phyloP scores from a whole-genome alignment of 2,329 filamentous ascomycete genomes.

The Cladosporium sp. region DNA sequence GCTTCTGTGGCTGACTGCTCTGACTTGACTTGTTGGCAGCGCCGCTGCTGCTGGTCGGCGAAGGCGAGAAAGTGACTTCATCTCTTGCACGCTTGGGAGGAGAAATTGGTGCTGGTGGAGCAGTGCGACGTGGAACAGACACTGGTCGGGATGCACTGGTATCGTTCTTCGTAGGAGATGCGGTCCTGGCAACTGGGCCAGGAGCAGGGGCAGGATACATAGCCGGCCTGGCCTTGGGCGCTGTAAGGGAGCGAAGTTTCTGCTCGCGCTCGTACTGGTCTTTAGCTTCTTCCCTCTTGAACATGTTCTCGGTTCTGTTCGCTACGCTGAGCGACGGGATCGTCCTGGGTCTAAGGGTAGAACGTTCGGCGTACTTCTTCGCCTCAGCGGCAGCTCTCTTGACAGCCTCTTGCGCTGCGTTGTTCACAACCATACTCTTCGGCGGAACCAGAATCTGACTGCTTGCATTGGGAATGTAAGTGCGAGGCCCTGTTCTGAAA shows the following conservation, averaged over 20 bases:
- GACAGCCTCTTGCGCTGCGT: slow-evolving; percentile 1
- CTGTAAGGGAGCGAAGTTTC: neutral
- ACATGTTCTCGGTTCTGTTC: neutral
- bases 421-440: slow-evolving; percentile 10
- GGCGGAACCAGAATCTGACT: slow-evolving; percentile 5
- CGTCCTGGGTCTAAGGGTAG: neutral
- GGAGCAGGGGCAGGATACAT: slow-evolving; percentile 1
- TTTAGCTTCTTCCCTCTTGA: slow-evolving; percentile 5
- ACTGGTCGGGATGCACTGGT: neutral
- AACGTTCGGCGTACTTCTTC: slow-evolving; percentile 4
- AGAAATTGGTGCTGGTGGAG: neutral
- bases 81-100: neutral
- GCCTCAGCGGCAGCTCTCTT: slow-evolving; percentile 2
- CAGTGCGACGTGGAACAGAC: neutral
- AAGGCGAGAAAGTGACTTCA: neutral
- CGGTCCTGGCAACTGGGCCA: neutral
- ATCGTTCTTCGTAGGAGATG: neutral
- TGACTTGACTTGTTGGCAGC: neutral
- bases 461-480: neutral
- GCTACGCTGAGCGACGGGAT: neutral
- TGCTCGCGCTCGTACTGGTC: neutral
- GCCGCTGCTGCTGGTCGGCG: slow-evolving; percentile 1
- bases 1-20: neutral
- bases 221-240: neutral
- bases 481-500: neutral